phyloP scores from a whole-genome alignment of 176 grass and related monocot genomes.

The Avena sativa region DNA sequence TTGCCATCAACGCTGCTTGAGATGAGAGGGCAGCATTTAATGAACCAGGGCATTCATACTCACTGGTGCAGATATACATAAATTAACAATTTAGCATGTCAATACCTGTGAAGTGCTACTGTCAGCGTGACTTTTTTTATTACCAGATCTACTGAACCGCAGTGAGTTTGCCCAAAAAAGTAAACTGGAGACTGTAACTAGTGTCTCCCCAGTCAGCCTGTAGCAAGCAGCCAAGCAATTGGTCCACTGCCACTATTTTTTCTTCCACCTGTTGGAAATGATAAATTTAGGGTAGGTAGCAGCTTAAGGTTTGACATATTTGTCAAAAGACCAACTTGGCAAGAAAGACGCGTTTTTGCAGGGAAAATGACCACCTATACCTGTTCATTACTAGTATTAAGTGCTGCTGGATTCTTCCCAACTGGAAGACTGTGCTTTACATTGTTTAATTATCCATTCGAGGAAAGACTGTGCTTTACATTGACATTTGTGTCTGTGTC shows the following conservation, averaged over 20 bases:
- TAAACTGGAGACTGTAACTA: not conserved
- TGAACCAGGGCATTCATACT: conserved; percentile 25
- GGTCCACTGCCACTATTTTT: not conserved
- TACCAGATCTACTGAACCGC: conserved; percentile 23
- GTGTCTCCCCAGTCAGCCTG: not conserved
- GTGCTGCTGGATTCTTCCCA: conserved; percentile 11
- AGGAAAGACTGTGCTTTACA: conserved; percentile 19
- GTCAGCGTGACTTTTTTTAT: not conserved
- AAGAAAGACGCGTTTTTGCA: not conserved
- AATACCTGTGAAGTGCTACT: not conserved
- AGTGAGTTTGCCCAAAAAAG: not conserved
- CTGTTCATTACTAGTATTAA: conserved; percentile 12
- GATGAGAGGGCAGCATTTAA: conserved; percentile 19
- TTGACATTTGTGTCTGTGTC: conserved; percentile 33
- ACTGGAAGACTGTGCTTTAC: conserved; percentile 3
- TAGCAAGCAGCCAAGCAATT: not conserved
- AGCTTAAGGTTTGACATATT: not conserved
- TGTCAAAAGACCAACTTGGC: not conserved
- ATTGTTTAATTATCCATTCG: not conserved
- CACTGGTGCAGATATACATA: conserved; percentile 3
- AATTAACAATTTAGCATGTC: not conserved
- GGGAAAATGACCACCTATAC: not conserved
- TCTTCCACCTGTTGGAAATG: not conserved
- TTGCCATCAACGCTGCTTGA: conserved; percentile 36
- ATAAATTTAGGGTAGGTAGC: not conserved